Evolutionary conservation across 1,284 basidiomycete genomes (phyloP), one percentile per base, ranked within the genome.

Genomic region (Blastosporella zonata): DNA sequence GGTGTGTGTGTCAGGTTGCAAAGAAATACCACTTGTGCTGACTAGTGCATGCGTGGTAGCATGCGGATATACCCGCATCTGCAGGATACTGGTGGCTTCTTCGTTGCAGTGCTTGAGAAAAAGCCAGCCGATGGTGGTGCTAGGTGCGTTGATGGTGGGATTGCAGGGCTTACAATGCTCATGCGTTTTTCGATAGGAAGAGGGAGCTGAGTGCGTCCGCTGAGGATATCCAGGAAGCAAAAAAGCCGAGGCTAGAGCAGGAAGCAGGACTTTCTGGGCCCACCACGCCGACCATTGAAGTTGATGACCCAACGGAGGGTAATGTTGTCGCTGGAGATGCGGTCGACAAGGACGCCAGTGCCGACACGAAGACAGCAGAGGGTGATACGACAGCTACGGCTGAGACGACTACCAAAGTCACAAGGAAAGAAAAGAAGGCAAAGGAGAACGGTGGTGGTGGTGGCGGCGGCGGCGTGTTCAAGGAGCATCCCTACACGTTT

Each of bases 81-180:
- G 36, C 96, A 99, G 70, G 90, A 99, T 66, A 94, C 95, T 0
- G 97, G 97, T 9, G 97, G 93, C 0, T 99, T 99, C 73, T 99
- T 97, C 62, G 86, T 99, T 21, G 92, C 93, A 13, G 87, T 97
- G 0, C 70, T 99, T 28, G 82, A 93, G 60, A 72, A 70, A 61
- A 79, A 70, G 9, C 47, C 54, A 7, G 38, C 46, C n/a, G 46
- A 49, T 12, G 33, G 22, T 6, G 25, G 17, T 29, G 35, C 23
- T 21, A 55, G 44, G 54, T 55, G 41, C 9, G 47, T 42, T 12
- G 12, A 27, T 13, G 18, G 10, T 33, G 2, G 23, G 27, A 15
- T 18, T 8, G 46, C 21, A 25, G n/a, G 9, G n/a, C 17, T 17
- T n/a, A 15, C n/a, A 12, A 10, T 9, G 2, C 8, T 42, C 1